phyloP scores from a whole-genome alignment of 176 grass and related monocot species.

The Eragrostis nindensis region DNA sequence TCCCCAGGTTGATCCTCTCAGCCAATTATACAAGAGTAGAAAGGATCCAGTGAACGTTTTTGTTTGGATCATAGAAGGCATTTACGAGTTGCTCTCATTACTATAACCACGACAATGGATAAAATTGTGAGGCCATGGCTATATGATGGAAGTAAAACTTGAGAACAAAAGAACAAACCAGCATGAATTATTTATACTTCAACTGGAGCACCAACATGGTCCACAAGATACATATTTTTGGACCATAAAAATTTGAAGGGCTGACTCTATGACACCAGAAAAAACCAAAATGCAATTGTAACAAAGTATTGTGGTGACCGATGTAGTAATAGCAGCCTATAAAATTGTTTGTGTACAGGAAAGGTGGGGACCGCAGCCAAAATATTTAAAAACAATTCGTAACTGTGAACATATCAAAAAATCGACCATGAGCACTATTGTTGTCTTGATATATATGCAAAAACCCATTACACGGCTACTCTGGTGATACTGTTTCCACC shows the following conservation, averaged over 20 bases:
- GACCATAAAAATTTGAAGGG: background rate
- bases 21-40: background rate
- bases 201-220: background rate
- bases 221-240: background rate
- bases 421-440: background rate
- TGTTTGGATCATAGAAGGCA: background rate
- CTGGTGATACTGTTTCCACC: background rate
- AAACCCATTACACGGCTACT: background rate
- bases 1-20: background rate
- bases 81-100: background rate
- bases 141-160: background rate
- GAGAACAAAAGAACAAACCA: background rate
- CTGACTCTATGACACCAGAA: background rate
- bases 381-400: background rate
- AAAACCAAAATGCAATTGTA: background rate
- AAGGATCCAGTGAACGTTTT: background rate
- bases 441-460: background rate
- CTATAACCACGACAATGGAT: background rate
- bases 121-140: background rate
- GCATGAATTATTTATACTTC: background rate
- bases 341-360: background rate
- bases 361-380: background rate
- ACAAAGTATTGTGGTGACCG: background rate
- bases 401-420: background rate
- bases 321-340: too few relatives aligned